These are phyloP conservation scores for Omphalea diandra DNA, from an alignment of 441 rosid species.

Conservation along the genomic window DNA sequence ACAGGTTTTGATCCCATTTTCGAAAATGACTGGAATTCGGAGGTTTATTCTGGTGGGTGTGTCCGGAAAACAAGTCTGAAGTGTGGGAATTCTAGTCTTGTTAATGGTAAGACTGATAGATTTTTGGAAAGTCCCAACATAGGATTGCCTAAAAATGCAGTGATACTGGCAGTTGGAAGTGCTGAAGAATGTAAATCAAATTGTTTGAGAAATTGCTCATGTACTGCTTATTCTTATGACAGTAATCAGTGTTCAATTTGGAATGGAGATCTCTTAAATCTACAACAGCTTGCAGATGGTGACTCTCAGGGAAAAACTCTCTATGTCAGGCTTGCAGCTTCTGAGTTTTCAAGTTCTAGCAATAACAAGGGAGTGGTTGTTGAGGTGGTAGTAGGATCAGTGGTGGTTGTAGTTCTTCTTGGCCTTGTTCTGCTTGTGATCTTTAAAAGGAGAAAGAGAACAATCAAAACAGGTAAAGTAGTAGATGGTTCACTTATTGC, in stretches of 20 bases:
- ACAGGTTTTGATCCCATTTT: slow-evolving; percentile 44
- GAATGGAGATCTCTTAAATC: slow-evolving; percentile 46
- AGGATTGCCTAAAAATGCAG: slow-evolving; percentile 28
- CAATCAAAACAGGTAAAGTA: slow-evolving; percentile 23
- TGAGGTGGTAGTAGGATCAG: slow-evolving; percentile 44
- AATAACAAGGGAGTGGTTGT: slow-evolving; percentile 31
- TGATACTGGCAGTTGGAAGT: slow-evolving; percentile 14
- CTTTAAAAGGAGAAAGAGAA: slow-evolving; percentile 39
- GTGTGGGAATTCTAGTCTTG: slow-evolving; percentile 34
- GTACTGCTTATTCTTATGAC: slow-evolving; percentile 58
- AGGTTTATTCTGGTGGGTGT: slow-evolving; percentile 58
- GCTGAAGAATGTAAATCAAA: slow-evolving; percentile 35
- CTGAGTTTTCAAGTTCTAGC: slow-evolving; percentile 40
- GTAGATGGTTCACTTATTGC: slow-evolving; percentile 62
- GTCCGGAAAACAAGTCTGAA: slow-evolving; percentile 38
- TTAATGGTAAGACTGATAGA: slow-evolving; percentile 29
- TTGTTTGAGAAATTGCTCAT: slow-evolving; percentile 55
- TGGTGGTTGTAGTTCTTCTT: slow-evolving; percentile 29
- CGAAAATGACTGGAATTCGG: slow-evolving; percentile 41
- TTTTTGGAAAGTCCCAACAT: slow-evolving; percentile 30
- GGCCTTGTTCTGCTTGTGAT: slow-evolving; percentile 31
- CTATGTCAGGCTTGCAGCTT: slow-evolving; percentile 55
- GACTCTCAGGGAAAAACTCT: slow-evolving; percentile 35
- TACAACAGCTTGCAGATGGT: slow-evolving; percentile 34
- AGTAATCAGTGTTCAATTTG: slow-evolving; percentile 45